Evolutionary conservation across 2,329 filamentous ascomycete genomes (phyloP).

Genomic region (Sporothrix dimorphospora): DNA sequence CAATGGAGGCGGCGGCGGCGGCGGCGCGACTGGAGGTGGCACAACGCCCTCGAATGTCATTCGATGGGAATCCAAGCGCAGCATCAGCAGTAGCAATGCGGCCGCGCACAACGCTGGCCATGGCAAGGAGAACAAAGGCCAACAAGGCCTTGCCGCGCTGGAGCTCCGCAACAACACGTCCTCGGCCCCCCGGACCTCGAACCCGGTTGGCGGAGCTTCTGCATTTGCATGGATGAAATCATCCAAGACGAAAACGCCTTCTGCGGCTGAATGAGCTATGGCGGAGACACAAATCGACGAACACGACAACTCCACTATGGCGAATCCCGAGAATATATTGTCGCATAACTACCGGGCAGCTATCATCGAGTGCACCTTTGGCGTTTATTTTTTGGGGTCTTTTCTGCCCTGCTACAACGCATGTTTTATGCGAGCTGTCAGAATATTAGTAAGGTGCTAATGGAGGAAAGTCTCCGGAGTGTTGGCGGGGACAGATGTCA

Average conservation of each 20-base stretch:
- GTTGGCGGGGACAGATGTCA: background rate
- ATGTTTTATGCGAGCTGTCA: background rate
- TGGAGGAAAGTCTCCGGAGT: background rate
- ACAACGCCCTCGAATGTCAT: constrained; percentile 36
- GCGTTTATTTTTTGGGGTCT: background rate
- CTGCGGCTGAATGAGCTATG: constrained; percentile 24
- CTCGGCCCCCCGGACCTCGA: constrained; percentile 60
- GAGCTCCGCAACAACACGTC: constrained; percentile 45
- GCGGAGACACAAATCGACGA: background rate
- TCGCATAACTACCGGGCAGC: background rate
- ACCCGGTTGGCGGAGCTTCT: constrained; percentile 88
- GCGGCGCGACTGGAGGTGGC: constrained; percentile 26
- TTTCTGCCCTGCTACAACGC: background rate
- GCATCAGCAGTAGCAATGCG: constrained; percentile 44
- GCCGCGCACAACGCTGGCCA: constrained; percentile 40
- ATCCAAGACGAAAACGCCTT: constrained; percentile 47
- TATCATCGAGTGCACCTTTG: background rate
- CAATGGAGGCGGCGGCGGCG: constrained; percentile 31
- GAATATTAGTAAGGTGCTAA: background rate
- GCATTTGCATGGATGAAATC: constrained; percentile 91
- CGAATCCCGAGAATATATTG: background rate
- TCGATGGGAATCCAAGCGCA: constrained; percentile 59
- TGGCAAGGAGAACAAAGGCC: constrained; percentile 44
- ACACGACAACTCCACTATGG: no score
- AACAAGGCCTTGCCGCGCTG: constrained; percentile 33